Evolutionary conservation across 2,329 filamentous ascomycete species (phyloP).

Genomic region (Trichoderma asperellum): DNA sequence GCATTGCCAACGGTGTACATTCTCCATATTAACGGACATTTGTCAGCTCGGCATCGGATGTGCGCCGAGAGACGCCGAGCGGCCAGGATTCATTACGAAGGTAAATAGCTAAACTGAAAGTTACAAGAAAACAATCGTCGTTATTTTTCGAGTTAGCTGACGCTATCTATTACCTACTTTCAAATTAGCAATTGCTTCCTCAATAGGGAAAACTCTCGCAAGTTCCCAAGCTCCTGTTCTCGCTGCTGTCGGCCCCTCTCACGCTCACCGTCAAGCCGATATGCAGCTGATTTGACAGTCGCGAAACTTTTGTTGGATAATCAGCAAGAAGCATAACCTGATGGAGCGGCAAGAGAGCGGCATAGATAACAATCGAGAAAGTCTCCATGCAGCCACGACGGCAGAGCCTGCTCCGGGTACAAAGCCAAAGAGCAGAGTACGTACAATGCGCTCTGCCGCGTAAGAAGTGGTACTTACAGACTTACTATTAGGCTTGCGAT

Average conservation of each 20-base stretch:
- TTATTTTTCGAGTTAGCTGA: not conserved
- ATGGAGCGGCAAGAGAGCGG: not conserved
- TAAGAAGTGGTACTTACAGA: not conserved
- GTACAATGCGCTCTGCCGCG: not conserved
- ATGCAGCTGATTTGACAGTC: not conserved
- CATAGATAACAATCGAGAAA: not conserved
- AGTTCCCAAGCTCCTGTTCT: too few species aligned
- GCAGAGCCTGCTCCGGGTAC: not conserved
- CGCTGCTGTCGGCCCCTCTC: not conserved
- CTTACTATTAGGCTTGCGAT: not conserved
- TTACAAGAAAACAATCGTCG: not conserved
- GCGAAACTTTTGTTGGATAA: not conserved
- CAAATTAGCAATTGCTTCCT: not conserved
- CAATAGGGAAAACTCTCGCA: not conserved
- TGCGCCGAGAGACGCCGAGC: slow-evolving; percentile 18
- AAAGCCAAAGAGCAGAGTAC: slow-evolving; percentile 13
- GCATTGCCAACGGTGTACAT: not conserved
- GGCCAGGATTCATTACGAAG: not conserved
- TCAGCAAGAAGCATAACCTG: not conserved
- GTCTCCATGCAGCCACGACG: not conserved
- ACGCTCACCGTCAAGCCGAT: not conserved
- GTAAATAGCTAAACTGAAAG: not conserved
- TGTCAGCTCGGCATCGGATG: slow-evolving; percentile 7
- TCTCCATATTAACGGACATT: not conserved
- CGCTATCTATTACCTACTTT: not conserved